These are phyloP conservation scores for Chytriomyces confervae DNA, from an alignment of 192 early-diverging fungal species.

Conservation along the genomic window DNA sequence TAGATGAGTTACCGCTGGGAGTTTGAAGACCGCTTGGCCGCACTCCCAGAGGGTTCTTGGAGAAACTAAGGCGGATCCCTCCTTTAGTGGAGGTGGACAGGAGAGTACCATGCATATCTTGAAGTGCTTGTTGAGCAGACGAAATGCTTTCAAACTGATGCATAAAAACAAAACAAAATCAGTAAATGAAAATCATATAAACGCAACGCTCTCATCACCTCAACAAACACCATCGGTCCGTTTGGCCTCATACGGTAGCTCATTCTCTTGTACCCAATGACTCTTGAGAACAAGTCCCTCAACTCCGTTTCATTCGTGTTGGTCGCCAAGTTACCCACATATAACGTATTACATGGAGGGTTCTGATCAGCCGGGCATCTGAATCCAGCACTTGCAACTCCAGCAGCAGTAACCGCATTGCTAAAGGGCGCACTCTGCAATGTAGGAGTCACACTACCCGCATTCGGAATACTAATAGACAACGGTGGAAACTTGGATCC, in stretches of 20 bases:
- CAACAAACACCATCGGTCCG: slow-evolving; percentile 99
- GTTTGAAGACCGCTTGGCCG: slow-evolving; percentile 49
- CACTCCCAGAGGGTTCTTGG: slow-evolving; percentile 95
- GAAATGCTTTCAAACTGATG: slow-evolving; percentile 86
- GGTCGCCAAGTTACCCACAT: slow-evolving; percentile 92
- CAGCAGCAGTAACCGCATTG: not conserved
- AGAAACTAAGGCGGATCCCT: slow-evolving; percentile 92
- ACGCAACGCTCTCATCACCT: slow-evolving; percentile 49
- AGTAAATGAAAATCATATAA: not conserved
- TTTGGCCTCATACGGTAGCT: slow-evolving; percentile 85
- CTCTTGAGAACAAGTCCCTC: slow-evolving; percentile 74
- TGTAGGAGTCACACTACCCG: not conserved
- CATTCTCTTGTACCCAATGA: slow-evolving; percentile 88
- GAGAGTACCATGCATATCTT: slow-evolving; percentile 82
- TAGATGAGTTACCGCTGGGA: slow-evolving; percentile 14
- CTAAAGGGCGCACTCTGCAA: not conserved
- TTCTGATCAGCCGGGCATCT: slow-evolving; percentile 81
- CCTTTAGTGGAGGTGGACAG: slow-evolving; percentile 85
- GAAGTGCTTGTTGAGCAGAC: slow-evolving; percentile 89
- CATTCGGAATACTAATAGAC: slow-evolving; percentile 20
- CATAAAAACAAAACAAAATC: not conserved
- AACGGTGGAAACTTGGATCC: slow-evolving; percentile 9
- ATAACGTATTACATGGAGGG: slow-evolving; percentile 98
- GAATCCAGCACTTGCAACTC: slow-evolving; percentile 21
- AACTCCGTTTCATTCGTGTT: slow-evolving; percentile 91